Evolutionary conservation across 768 basidiomycete species (phyloP), one percentile per base, ranked within the genome.

Genomic region (Calvatia gigantea): DNA sequence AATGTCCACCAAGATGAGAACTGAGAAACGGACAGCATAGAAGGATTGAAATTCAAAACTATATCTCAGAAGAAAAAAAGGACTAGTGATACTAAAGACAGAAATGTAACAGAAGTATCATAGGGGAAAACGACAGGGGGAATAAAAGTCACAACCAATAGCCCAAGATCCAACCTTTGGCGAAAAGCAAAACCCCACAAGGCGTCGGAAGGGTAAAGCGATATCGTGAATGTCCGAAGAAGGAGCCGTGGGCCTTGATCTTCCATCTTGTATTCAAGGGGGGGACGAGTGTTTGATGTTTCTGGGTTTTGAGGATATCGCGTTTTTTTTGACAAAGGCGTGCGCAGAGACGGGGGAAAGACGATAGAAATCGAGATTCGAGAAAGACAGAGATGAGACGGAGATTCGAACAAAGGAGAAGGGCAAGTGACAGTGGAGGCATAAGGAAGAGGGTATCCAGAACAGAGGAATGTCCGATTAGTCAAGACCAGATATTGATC

Each of bases 101-200:
- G 63, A 66, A 61, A 64, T 67, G 72, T 70, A 59, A 57, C 57
- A 66, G 62, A 61, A 59, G 65, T 66, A 69, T 71, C 49, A 61
- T 57, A 61, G 33, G 48, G 58, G 54, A 56, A 54, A 43, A 56
- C 59, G 54, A 61, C 62, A 63, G 62, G 56, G 64, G 68, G 61
- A 71, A 64, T 79, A 76, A 70, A 78, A 70, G 68, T 67, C 71
- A 74, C 81, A 84, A 83, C 80, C 80, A 83, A 83, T 75, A 83
- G 80, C 83, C 80, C 80, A 81, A 69, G 62, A 70, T 60, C 70
- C 63, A 58, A 63, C 64, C 62, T 60, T 49, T 38, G 37, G 50
- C 47, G 44, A 42, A 58, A 42, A 42, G 45, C 54, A 41, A 32
- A 49, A 48, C 46, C 54, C 46, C 39, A 56, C 46, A 29, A 38